Base-by-base conservation (phyloP, 2,329 filamentous ascomycete species). In the Clarireedia homoeocarpa region DNA sequence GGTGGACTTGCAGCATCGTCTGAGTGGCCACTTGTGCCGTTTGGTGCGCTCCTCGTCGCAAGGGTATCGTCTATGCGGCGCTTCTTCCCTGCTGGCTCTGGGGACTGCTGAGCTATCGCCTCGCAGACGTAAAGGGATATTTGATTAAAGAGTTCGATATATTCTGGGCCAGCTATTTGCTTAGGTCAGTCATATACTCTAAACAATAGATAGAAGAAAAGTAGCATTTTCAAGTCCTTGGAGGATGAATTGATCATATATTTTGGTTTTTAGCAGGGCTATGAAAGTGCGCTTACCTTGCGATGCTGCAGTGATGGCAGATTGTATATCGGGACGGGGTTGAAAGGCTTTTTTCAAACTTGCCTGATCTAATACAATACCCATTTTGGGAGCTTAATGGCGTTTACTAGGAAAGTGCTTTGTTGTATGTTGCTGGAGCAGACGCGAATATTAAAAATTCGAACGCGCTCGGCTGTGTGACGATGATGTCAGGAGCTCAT, bases 141-240 rank as follows among this genome's bases (percentile, higher is more conserved):
- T 46, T 69, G 62, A 52, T 70, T 70, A 58, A 70, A 70, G 5
- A 70, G 60, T 58, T 69, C 69, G 44, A 68, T 62, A 24, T 68
- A 69, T 40, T 63, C 61, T 27, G 64, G 62, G 12, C 62, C 64
- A 49, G 58, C 66, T 68, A 34, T 50, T 30, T 53, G 47, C 15
- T 5, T 2, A 7, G 14, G 10, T 52, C 38, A 52, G 39, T 30
- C 14, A 30, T 12, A 20, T 2, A 20, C 7, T 26, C 9, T 23
- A 20, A 5, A 5, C n/a, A 38, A 34, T 26, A 17, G 6, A 15
- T 6, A 15, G 42, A 23, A 6, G 20, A 23, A 46, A 15, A 12
- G 12, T 6, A 20, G 26, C 24, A 24, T 23, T 14, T 17, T 7
- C n/a, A 24, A 24, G 6, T 34, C 23, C 9, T 17, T 56, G 9